Evolutionary conservation across 495 filamentous ascomycete species (phyloP), one percentile per base, ranked within the genome.

Genomic region (Penicillium angulare): DNA sequence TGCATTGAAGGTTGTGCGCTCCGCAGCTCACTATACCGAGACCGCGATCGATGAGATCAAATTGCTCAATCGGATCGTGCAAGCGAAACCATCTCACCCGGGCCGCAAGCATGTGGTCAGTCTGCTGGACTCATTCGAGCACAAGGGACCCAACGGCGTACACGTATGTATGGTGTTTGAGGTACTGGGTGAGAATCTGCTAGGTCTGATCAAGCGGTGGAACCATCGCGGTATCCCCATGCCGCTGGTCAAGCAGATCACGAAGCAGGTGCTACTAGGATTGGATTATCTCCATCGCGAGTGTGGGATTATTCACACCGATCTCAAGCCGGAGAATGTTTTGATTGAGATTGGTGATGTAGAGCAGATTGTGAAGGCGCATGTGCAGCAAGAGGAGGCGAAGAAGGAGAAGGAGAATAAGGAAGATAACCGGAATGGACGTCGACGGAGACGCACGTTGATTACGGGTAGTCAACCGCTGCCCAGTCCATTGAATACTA

Each of bases 131-230:
- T 95, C 89, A 3, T 98, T 98, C 64, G 95, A 96, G 58, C 93
- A 97, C 71, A 95, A 95, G 69, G 93, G 93, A 5, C 93, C 92
- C 12, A 92, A 98, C 67, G 93, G 93, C 32, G 84, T 89, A 24
- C 93, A 98, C 63, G 91, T 97, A 41, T 98, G 93, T 77, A 98
- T 98, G 92, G 93, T 98, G 5, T 98, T 98, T 58, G 93, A 98
- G 68, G 93, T 98, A 10, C 72, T 98, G 40, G 93, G 93, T 12
- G 93, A 98, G 78, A 98, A 98, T 63, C 66, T 98, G 41, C 70
- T 98, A 45, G 93, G 95, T 10, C 70, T 98, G 66, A 98, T 98
- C 76, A 98, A 97, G 79, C 84, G 87, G 49, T 98, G 93, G 89
- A 97, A 97, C 58, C 93, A 98, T 66, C 80, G 93, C 24, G 93